These are phyloP conservation scores for Anthracocystis walkeri DNA, from an alignment of 1,284 basidiomycete species.

Conservation along the genomic window DNA sequence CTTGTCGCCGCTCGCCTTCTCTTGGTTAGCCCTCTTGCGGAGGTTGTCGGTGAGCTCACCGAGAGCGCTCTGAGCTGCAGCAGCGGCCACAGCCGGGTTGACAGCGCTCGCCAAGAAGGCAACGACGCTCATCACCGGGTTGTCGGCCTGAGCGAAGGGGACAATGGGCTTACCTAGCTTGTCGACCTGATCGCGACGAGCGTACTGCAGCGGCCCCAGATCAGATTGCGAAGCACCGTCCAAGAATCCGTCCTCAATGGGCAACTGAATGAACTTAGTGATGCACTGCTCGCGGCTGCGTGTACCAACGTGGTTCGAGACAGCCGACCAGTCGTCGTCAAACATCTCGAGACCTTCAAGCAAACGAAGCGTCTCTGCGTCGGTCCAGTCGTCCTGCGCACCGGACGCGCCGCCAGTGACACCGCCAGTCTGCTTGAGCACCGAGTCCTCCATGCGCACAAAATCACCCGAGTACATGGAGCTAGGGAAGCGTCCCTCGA, in stretches of 20 bases:
- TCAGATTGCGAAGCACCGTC: conserved; percentile 71
- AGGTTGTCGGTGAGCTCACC: conserved; percentile 72
- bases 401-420: conserved; percentile 72
- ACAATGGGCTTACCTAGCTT: conserved; percentile 56
- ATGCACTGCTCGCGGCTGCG: conserved; percentile 94
- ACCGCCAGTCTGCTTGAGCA: conserved; percentile 71
- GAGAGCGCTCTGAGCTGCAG: conserved; percentile 90
- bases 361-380: conserved; percentile 87
- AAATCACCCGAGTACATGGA: conserved; percentile 98
- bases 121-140: conserved; percentile 98
- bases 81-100: conserved; percentile 88
- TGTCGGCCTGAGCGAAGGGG: conserved; percentile 93
- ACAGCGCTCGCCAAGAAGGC: conserved; percentile 95
- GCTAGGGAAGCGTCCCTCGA: conserved; percentile 94
- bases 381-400: conserved; percentile 83
- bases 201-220: conserved; percentile 82
- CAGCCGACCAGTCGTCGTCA: conserved; percentile 93
- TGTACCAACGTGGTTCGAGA: conserved; percentile 92
- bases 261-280: conserved; percentile 92
- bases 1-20: conserved; percentile 21
- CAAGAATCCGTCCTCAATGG: conserved; percentile 92
- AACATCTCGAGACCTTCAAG: conserved; percentile 98
- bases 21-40: conserved; percentile 41
- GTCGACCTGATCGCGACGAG: conserved; percentile 55
- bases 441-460: conserved; percentile 79